Evolutionary conservation across 2,329 filamentous ascomycete species (phyloP).

Genomic region (Fusarium ramigenum): DNA sequence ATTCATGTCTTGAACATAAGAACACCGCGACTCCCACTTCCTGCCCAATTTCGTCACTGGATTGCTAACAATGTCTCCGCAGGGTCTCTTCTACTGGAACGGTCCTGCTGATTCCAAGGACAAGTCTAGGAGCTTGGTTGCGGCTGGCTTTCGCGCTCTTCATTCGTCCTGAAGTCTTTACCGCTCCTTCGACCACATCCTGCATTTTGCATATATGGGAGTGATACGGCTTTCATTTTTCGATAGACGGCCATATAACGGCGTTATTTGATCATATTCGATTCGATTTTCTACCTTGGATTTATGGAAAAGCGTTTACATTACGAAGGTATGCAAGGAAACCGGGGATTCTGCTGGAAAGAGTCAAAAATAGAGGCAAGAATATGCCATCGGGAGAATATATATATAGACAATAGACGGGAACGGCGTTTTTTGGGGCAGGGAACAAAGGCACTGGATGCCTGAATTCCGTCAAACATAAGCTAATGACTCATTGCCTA

Average conservation of each 20-base stretch:
- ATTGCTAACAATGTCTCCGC: slow-evolving; percentile 34
- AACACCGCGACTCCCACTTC: slow-evolving; percentile 18
- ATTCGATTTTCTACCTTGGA: slow-evolving; percentile 2
- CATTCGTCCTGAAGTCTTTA: slow-evolving; percentile 51
- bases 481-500: slow-evolving; percentile 24
- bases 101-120: slow-evolving; percentile 75
- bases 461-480: slow-evolving; percentile 6
- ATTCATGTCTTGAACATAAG: slow-evolving; percentile 20
- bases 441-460: slow-evolving; percentile 19
- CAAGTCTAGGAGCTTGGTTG: slow-evolving; percentile 65
- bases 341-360: slow-evolving; percentile 23
- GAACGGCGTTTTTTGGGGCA: slow-evolving; percentile 35
- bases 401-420: slow-evolving; percentile 42
- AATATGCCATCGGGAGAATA: slow-evolving; percentile 7
- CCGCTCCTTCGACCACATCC: slow-evolving; percentile 10
- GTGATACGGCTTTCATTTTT: slow-evolving; percentile 32
- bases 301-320: slow-evolving; percentile 2
- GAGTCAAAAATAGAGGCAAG: slow-evolving; percentile 25
- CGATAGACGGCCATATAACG: slow-evolving; percentile 31
- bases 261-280: slow-evolving; percentile 15
- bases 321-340: slow-evolving; percentile 30
- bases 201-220: slow-evolving; percentile 27
- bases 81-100: slow-evolving; percentile 85
- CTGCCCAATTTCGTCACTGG: neutral
- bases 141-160: slow-evolving; percentile 66